Base-by-base conservation (phyloP, 2,329 filamentous ascomycete species). In the Tolypocladium sp. region DNA sequence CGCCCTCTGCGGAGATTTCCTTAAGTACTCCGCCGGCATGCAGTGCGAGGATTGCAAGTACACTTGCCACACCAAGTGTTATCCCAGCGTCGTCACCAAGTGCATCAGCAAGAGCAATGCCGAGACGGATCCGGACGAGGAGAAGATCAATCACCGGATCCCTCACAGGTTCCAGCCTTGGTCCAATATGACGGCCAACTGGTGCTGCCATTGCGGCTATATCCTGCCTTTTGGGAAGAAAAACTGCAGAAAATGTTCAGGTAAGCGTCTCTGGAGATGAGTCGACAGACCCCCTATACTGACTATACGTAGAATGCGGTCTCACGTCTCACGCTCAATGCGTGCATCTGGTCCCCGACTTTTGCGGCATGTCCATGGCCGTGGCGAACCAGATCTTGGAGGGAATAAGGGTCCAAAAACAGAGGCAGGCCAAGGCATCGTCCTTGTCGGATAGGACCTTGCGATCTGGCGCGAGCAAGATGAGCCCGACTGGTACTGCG, bases 1-100 rank as follows among this genome's bases (percentile, higher is more conserved):
- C 76, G 94, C 94, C 17, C 86, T 97, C 41, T 99, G 94, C 72
- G 94, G 92, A 61, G 94, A 99, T 66, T 97, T 99, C 70, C 88
- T 99, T 76, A 99, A 97, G 72, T 97, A 97, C 73, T 95, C 93
- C 55, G 91, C 94, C 27, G 94, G 94, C 62, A 99, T 99, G 93
- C 94, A 99, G 77, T 99, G 94, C 75, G 90, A 95, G 64, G 94
- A 99, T 76, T 99, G 94, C 88, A 97, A 97, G 77, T 97, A 97
- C 77, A 97, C 93, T 44, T 99, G 94, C 76, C 94, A 99, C 75
- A 93, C 91, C 68, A 97, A 97, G 76, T 99, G 94, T 73, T 99
- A 97, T 74, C 79, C 85, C 20, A 96, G 92, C 73, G 94, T 99
- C 54, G 94, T 99, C 67, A 99, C 94, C 63, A 99, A 99, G 76